phyloP scores from a whole-genome alignment of 2,329 filamentous ascomycete genomes.

The Epichloe sylvatica region DNA sequence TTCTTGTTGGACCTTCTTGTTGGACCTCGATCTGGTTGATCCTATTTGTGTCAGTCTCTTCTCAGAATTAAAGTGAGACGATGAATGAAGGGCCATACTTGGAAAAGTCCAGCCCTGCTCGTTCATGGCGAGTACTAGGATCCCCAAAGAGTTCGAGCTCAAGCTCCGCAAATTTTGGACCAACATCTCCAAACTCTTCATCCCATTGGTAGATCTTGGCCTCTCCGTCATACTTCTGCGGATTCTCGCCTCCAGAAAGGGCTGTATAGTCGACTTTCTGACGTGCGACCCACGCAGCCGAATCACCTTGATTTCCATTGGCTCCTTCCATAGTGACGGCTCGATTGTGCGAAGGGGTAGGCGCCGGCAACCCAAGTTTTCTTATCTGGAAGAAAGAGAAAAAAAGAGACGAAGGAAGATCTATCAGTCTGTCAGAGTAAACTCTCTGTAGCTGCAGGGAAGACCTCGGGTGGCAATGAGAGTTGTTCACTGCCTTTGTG shows the following conservation, averaged over 20 bases:
- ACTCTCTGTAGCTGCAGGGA: no score
- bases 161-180: conserved; percentile 53
- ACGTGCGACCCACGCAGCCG: conserved; percentile 28
- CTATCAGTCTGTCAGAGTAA: no score
- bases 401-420: not conserved
- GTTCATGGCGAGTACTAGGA: conserved; percentile 32
- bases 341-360: no score
- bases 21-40: conserved; percentile 39
- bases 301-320: not conserved
- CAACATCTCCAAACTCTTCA: conserved; percentile 76
- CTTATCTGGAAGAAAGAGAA: not conserved
- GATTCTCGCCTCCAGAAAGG: conserved; percentile 6
- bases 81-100: conserved; percentile 31
- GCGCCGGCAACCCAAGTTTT: no score
- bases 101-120: conserved; percentile 48
- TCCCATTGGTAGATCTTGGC: conserved; percentile 69
- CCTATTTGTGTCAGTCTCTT: conserved; percentile 20
- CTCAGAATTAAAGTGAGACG: not conserved
- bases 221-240: conserved; percentile 33
- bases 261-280: conserved; percentile 35
- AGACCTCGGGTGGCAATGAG: no score
- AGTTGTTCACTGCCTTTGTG: no score
- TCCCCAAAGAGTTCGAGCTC: conserved; percentile 63
- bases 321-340: not conserved
- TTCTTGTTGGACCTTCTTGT: conserved; percentile 42